A percentile compares a stretch with the other conserved stretches of the same genome.
These are phyloP conservation scores for Antitrichia curtipendula DNA, from an alignment of 225 moss, liverwort and hornwort genomes.

Conservation along the genomic window DNA sequence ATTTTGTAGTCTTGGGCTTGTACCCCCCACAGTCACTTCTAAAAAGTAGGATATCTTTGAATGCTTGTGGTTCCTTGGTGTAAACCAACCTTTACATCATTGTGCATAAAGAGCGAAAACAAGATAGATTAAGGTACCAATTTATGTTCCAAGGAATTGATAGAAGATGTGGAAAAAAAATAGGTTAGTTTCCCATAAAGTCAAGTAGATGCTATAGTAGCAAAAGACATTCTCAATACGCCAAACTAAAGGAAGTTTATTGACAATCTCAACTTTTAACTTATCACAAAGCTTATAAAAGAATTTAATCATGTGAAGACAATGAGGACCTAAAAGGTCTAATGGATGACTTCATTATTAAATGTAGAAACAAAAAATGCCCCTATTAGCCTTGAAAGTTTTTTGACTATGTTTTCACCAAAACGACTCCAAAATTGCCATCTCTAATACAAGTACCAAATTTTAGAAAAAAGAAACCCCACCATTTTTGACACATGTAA, in stretches of 20 bases:
- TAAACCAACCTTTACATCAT: background rate
- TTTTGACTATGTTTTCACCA: too few species aligned
- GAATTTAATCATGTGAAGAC: accelerated
- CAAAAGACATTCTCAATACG: background rate
- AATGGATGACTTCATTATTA: background rate
- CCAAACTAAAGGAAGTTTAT: accelerated
- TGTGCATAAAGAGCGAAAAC: accelerated
- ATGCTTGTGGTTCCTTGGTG: background rate
- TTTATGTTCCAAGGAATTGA: accelerated
- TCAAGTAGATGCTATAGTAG: too few species aligned
- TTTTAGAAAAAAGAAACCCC: too few species aligned
- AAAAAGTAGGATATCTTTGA: background rate
- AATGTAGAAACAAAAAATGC: background rate
- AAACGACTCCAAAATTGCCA: too few species aligned
- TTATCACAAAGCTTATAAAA: background rate
- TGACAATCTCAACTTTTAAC: background rate
- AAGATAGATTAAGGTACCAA: accelerated
- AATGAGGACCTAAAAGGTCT: accelerated
- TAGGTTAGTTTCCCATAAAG: accelerated
- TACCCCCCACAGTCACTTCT: background rate
- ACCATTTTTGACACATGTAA: too few species aligned
- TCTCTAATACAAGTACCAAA: too few species aligned
- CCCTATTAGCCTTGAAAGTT: too few species aligned
- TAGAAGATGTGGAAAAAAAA: background rate
- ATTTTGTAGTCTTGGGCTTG: background rate